phyloP scores from a whole-genome alignment of 768 basidiomycete genomes.

The Boletales sp. region DNA sequence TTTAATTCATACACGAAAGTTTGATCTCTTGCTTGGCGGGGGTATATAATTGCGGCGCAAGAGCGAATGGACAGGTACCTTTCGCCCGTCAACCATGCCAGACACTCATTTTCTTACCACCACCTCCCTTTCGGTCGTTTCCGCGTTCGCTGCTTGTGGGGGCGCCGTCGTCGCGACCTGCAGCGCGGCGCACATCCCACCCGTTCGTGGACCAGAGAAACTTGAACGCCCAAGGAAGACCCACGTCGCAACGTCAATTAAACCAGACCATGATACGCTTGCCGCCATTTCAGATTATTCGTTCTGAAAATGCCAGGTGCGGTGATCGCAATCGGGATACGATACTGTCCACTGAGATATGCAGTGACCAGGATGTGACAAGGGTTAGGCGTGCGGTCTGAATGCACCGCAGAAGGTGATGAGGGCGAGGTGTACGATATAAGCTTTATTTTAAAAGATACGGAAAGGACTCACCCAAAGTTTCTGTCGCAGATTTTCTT shows the following conservation, averaged over 20 bases:
- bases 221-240: too few relatives aligned
- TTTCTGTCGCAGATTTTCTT: too few relatives aligned
- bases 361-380: too few relatives aligned
- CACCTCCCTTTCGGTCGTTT: neutral
- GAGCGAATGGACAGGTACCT: too few relatives aligned
- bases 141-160: slow-evolving; percentile 1
- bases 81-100: neutral
- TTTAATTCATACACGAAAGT: too few relatives aligned
- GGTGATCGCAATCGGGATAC: neutral
- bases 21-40: neutral
- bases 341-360: too few relatives aligned
- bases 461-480: too few relatives aligned
- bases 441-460: too few relatives aligned
- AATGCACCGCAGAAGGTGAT: too few relatives aligned
- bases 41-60: neutral
- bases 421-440: too few relatives aligned
- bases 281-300: neutral
- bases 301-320: neutral
- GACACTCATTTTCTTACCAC: neutral
- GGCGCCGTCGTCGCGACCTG: neutral
- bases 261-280: neutral
- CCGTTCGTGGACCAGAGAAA: neutral
- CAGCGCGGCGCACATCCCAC: neutral
- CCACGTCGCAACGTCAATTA: neutral
- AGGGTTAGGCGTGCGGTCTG: too few relatives aligned